These are phyloP conservation scores for Bryopsis sp. DNA, from an alignment of 139 green algal species.

Conservation along the genomic window DNA sequence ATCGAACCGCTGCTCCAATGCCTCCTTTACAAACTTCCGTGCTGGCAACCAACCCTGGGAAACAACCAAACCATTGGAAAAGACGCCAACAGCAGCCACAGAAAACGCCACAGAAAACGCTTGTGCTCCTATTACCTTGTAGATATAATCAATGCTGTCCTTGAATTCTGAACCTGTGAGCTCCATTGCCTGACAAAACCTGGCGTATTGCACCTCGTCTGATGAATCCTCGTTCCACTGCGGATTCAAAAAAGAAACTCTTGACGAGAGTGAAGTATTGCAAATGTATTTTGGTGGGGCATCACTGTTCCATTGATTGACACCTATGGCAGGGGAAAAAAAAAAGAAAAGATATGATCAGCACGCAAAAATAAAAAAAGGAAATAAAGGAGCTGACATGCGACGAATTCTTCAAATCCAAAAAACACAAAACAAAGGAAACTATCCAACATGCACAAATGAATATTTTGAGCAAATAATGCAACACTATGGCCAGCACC, in stretches of 20 bases:
- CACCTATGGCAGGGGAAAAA: too few relatives aligned
- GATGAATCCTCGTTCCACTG: constrained; percentile 62
- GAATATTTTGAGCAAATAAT: too few relatives aligned
- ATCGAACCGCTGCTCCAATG: constrained; percentile 23
- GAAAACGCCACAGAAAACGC: neutral
- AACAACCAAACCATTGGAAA: neutral
- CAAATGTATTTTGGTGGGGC: constrained; percentile 60
- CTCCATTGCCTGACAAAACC: constrained; percentile 74
- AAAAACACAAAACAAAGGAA: too few relatives aligned
- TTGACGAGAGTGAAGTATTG: constrained; percentile 69
- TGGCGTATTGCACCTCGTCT: constrained; percentile 37
- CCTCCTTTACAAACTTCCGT: constrained; percentile 26
- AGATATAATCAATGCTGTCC: constrained; percentile 43
- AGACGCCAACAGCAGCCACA: constrained; percentile 8
- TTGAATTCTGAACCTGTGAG: constrained; percentile 85
- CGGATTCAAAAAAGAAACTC: constrained; percentile 83
- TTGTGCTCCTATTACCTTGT: neutral
- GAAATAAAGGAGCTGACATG: too few relatives aligned
- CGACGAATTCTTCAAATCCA: too few relatives aligned
- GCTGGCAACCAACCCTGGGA: constrained; percentile 9
- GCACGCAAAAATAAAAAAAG: neutral
- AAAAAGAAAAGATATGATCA: neutral
- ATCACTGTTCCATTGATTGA: constrained; percentile 61
- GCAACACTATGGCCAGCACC: constrained; percentile 40
- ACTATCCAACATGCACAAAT: too few relatives aligned